phyloP scores from a whole-genome alignment of 208 protist genomes.

The Leishmania mexicana region DNA sequence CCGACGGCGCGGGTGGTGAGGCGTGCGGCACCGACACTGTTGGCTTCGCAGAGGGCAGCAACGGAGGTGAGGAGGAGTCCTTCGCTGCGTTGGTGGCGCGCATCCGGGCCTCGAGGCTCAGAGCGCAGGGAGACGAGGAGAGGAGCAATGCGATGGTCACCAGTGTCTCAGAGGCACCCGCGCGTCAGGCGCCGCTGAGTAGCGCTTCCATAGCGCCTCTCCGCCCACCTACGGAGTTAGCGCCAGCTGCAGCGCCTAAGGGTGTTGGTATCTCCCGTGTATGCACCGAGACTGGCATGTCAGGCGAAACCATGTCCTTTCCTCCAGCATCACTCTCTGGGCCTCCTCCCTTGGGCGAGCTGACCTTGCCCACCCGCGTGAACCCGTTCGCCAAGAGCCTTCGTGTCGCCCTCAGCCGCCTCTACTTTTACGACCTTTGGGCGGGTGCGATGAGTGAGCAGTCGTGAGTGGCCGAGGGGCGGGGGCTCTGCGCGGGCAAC shows the following conservation, averaged over 20 bases:
- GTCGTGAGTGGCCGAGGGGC: background rate
- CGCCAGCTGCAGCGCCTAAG: background rate
- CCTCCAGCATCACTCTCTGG: background rate
- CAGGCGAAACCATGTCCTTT: background rate
- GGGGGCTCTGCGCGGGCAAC: background rate
- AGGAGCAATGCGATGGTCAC: background rate
- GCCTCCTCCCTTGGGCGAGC: background rate
- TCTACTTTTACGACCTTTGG: conserved; percentile 26
- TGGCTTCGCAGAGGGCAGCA: conserved; percentile 17
- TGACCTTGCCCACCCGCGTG: background rate
- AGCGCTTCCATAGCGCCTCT: background rate
- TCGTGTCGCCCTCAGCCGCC: conserved; percentile 16
- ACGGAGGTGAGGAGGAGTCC: conserved; percentile 23
- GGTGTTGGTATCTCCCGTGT: background rate
- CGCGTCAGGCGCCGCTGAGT: background rate
- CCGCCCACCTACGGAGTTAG: background rate
- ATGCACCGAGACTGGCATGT: background rate
- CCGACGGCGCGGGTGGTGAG: background rate
- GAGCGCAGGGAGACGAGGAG: background rate
- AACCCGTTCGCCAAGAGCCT: conserved; percentile 18
- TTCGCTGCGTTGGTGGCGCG: conserved; percentile 27
- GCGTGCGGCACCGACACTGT: conserved; percentile 38
- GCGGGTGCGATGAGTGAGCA: background rate
- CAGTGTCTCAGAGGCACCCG: background rate
- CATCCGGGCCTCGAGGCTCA: conserved; percentile 22